A percentile compares a stretch with the other conserved stretches of the same genome.
Evolutionary conservation across 129 eudicot species (phyloP).

Genomic region (Solidago caesia): DNA sequence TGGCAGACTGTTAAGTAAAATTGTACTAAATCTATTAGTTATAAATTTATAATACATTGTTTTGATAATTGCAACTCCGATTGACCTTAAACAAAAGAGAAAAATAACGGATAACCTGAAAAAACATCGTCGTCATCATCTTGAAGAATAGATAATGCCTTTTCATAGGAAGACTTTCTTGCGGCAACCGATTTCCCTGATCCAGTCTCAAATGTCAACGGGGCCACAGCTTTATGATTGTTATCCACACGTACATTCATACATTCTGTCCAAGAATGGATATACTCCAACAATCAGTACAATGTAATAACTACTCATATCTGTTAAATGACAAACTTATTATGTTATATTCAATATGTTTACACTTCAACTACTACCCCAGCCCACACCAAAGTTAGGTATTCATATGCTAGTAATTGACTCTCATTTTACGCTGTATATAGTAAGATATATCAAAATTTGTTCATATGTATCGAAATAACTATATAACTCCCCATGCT

Average conservation of each 20-base stretch:
- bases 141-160: not conserved
- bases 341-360: not conserved
- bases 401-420: no score
- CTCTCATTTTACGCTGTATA: not conserved
- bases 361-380: no score
- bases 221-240: slow-evolving; percentile 19
- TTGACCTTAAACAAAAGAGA: not conserved
- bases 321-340: not conserved
- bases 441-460: slow-evolving; percentile 15
- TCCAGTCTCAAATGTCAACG: slow-evolving; percentile 58
- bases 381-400: no score
- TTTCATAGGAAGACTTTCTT: slow-evolving; percentile 49
- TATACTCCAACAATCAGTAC: slow-evolving; percentile 19
- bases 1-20: not conserved
- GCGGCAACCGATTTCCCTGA: slow-evolving; percentile 50
- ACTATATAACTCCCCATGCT: not conserved
- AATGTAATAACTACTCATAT: not conserved
- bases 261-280: slow-evolving; percentile 40
- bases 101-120: slow-evolving; percentile 11
- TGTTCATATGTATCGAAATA: not conserved
- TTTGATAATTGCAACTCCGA: no score
- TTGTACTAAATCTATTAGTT: not conserved
- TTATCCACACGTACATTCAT: slow-evolving; percentile 37
- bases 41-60: not conserved
- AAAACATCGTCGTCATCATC: not conserved